Base-by-base conservation (phyloP, 441 rosid genomes). In the Arabidopsis hybrid region DNA sequence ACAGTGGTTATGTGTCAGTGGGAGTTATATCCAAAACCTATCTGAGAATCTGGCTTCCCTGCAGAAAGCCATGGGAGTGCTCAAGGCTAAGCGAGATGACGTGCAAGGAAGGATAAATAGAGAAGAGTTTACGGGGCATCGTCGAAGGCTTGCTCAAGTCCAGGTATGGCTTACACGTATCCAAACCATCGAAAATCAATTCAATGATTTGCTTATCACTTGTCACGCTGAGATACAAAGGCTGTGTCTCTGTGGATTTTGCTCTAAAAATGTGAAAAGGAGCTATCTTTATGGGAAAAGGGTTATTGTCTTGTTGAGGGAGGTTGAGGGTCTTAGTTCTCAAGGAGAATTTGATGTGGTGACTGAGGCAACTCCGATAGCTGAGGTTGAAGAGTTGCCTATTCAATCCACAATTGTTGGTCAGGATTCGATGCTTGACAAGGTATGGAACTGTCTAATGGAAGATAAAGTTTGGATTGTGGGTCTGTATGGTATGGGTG, bases 401-500 rank as follows among this genome's bases (percentile, higher is more conserved):
- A 40, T 40, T 12, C 50, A 60, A 40, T 2, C 12, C 26, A 34
- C 42, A 12, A 34, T 57, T 13, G 42, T 63, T 46, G 68, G 68
- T 63, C 68, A 29, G 3, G 43, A 63, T 8, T 14, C 16, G 10
- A n/a, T 63, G 40, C 56, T 46, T 0, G 43, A 9, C 1, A 46
- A 0, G 11, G 42, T 3, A 14, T 65, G 57, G 69, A 47, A 47
- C 16, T 8, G 11, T 47, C 56, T 64, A 0, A 47, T 32, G 43
- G 16, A 32, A 3, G 32, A 64, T 10, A 1, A 3, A 34, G 11
- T 11, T 0, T 16, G 16, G 32, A 34, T 65, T 34, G 3, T 47
- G 31, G 69, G 69, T 5, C 16, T 65, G 11, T 65, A 47, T 10
- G 67, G 67, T 29, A 63, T 63, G 67, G 55, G 55, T 2, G 55